A percentile compares a stretch with the other conserved stretches of the same genome.
Conservation (phyloP, 2,329 filamentous ascomycete genomes). For the Diplodia sapinea region DNA sequence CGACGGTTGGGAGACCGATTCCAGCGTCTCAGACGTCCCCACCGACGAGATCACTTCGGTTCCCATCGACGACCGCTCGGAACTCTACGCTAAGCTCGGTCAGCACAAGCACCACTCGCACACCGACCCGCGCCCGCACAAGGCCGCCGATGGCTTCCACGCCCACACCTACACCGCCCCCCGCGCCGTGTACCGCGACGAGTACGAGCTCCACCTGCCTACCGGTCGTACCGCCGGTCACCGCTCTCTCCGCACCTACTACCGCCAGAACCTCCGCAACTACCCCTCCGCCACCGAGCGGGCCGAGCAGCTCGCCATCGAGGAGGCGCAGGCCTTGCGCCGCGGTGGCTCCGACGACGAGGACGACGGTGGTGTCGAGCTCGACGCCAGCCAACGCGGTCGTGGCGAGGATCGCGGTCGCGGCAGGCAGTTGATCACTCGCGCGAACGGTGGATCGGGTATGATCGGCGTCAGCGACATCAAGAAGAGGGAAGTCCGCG, state of each 20-base stretch:
- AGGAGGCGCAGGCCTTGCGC: slow-evolving; percentile 41
- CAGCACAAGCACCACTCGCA: slow-evolving; percentile 78
- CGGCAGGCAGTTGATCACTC: slow-evolving; percentile 58
- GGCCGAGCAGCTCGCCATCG: slow-evolving; percentile 68
- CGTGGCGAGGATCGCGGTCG: slow-evolving; percentile 25
- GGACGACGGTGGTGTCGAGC: slow-evolving; percentile 46
- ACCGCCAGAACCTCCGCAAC: slow-evolving; percentile 86
- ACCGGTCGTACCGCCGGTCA: slow-evolving; percentile 90
- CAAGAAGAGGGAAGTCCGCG: slow-evolving; percentile 72
- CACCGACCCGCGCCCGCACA: slow-evolving; percentile 72
- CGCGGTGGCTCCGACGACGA: slow-evolving; percentile 45
- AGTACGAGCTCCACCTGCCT: slow-evolving; percentile 91
- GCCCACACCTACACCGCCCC: slow-evolving; percentile 77
- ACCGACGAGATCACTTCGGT: slow-evolving; percentile 83
- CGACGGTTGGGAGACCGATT: slow-evolving; percentile 95
- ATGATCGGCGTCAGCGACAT: slow-evolving; percentile 78
- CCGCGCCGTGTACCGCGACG: slow-evolving; percentile 83
- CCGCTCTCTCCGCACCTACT: slow-evolving; percentile 85
- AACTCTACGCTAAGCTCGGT: slow-evolving; percentile 74
- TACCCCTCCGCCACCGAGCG: slow-evolving; percentile 82
- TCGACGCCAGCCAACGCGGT: slow-evolving; percentile 37
- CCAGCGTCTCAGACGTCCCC: slow-evolving; percentile 81
- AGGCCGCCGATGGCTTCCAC: slow-evolving; percentile 77
- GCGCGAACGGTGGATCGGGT: slow-evolving; percentile 74
- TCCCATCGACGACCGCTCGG: slow-evolving; percentile 72